Conservation (phyloP, 768 basidiomycete species). For the Hericium erinaceus region DNA sequence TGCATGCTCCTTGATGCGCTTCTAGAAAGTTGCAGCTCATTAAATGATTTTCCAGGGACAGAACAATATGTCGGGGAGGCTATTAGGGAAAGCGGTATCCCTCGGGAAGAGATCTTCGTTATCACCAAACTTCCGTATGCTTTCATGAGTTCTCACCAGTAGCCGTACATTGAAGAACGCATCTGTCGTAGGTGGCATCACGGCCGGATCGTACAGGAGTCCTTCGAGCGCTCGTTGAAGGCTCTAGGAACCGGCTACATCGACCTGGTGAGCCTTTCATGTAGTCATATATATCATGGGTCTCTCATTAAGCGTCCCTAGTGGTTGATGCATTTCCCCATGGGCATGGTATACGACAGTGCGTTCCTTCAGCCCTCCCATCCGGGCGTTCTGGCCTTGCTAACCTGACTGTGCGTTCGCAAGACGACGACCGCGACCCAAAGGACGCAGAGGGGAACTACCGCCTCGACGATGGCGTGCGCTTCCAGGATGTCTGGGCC, state of each 20-base stretch:
- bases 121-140: slow-evolving; percentile 14
- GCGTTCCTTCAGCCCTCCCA: neutral
- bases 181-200: neutral
- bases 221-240: neutral
- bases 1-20: neutral
- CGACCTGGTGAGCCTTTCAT: neutral
- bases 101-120: slow-evolving; percentile 18
- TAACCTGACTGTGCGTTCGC: neutral
- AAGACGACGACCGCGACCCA: slow-evolving; percentile 38
- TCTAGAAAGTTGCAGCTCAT: too few species aligned
- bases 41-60: neutral
- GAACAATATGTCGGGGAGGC: neutral
- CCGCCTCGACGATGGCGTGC: slow-evolving; percentile 59
- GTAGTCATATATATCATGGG: neutral
- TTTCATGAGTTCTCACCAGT: neutral
- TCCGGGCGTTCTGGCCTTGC: neutral
- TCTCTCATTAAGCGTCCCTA: neutral
- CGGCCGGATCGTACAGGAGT: neutral
- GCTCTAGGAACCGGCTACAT: neutral
- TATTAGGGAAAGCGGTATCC: slow-evolving; percentile 8
- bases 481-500: slow-evolving; percentile 69
- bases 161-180: neutral
- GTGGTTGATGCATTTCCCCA: neutral
- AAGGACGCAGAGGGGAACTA: slow-evolving; percentile 51
- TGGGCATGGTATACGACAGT: neutral